These are phyloP conservation scores for Tephrocybe sp. DNA, from an alignment of 768 basidiomycete genomes.

Conservation along the genomic window DNA sequence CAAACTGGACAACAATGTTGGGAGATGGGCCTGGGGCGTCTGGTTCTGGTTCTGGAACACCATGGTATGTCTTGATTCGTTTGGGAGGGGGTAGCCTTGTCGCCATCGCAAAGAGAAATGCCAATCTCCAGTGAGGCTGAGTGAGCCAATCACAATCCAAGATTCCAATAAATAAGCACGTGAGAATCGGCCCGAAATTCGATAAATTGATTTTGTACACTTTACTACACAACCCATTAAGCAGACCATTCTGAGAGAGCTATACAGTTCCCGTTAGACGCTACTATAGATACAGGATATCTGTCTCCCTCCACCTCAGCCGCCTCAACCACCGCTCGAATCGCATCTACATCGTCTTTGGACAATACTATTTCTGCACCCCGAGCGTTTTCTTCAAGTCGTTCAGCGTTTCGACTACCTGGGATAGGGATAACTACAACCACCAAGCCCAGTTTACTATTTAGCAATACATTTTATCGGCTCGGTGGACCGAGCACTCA, in stretches of 20 bases:
- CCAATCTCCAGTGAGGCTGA: too few species aligned
- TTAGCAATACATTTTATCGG: not conserved
- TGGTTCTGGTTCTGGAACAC: slow-evolving; percentile 37
- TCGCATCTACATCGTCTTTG: not conserved
- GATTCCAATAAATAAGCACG: too few species aligned
- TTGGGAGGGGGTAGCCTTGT: too few species aligned
- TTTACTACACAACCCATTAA: not conserved
- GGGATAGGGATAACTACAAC: slow-evolving; percentile 1
- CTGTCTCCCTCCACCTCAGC: slow-evolving; percentile 1
- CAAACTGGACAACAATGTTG: slow-evolving; percentile 87
- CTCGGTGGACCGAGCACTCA: not conserved
- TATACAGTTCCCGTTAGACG: slow-evolving; percentile 1
- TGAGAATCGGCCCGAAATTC: too few species aligned
- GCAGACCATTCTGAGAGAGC: not conserved
- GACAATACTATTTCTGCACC: not conserved
- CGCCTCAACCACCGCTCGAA: not conserved
- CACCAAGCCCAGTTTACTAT: not conserved
- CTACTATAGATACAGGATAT: not conserved
- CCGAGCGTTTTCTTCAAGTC: slow-evolving; percentile 3
- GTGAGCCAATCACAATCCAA: too few species aligned
- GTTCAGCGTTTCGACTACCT: not conserved
- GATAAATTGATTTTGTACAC: too few species aligned
- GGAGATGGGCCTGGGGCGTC: slow-evolving; percentile 44
- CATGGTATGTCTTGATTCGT: too few species aligned
- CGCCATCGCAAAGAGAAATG: too few species aligned